Evolutionary conservation across 768 basidiomycete genomes (phyloP), one percentile per base, ranked within the genome.

Genomic region (Multifurca ochricompacta): DNA sequence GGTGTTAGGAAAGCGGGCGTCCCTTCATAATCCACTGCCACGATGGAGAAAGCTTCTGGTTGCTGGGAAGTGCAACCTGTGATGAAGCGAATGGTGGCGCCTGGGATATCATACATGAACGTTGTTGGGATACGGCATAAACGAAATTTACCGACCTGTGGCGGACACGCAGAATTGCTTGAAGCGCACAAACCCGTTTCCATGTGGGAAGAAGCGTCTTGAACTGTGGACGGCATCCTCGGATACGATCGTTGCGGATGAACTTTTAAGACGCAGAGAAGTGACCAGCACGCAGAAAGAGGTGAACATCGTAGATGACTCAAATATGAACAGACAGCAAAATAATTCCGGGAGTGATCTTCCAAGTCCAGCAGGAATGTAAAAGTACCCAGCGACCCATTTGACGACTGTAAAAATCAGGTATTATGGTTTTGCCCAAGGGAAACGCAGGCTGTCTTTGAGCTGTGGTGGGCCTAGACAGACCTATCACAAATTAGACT

Each of bases 271-370:
- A 40, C 32, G 55, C 18, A 56, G 37, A 3, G 55, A 47, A 25
- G 43, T 45, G 55, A 28, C 49, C 44, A 41, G 49, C 55, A 56
- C 50, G 35, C 43, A 19, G 23, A 51, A 11, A 21, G 37, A 13
- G 25, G 37, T 27, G 18, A 50, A 36, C 37, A 52, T 56, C 8
- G 13, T 32, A 9, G 8, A 25, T 4, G 19, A n/a, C 3, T 28
- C 1, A 6, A n/a, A 34, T 45, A 13, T 39, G 16, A 6, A 27
- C 5, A 37, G 27, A 6, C 8, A 21, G 3, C 4, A 11, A 3
- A 16, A 6, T 16, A 37, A 25, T 43, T 6, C n/a, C 4, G 18
- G 18, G 39, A 27, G 25, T 11, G 14, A 18, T 4, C n/a, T 14
- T 31, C 4, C 34, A 36, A 37, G 42, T 8, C 34, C 23, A 14